phyloP scores from a whole-genome alignment of 1,284 basidiomycete species.

The Laetiporus sulphureus region DNA sequence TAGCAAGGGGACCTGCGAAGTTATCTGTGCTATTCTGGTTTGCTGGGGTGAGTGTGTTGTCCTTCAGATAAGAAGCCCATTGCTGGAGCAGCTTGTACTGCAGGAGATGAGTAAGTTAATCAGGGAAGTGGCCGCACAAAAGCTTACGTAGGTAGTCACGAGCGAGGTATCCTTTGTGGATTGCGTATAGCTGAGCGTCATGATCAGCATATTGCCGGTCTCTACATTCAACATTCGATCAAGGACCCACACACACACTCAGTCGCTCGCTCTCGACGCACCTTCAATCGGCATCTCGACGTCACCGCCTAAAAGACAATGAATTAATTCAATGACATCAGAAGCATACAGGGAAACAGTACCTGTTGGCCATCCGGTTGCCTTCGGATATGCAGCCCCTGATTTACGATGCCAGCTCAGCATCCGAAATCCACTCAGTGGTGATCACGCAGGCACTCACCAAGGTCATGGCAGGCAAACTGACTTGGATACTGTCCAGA shows the following conservation, averaged over 20 bases:
- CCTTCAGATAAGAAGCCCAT: constrained; percentile 67
- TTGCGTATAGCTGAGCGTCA: constrained; percentile 64
- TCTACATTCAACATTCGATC: constrained; percentile 33
- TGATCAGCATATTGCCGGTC: constrained; percentile 71
- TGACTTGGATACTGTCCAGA: constrained; percentile 60
- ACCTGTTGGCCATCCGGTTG: constrained; percentile 54
- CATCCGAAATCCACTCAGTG: no score
- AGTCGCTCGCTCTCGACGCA: no score
- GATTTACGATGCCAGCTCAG: neutral
- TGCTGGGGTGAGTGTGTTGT: constrained; percentile 55
- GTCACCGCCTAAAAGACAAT: constrained; percentile 31
- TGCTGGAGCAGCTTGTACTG: constrained; percentile 56
- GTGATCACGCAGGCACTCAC: constrained; percentile 20
- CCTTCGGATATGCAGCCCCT: constrained; percentile 41
- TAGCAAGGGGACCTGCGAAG: constrained; percentile 62
- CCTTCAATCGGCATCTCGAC: constrained; percentile 60
- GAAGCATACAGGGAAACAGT: neutral
- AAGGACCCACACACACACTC: no score
- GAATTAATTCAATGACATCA: neutral
- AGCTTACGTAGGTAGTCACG: constrained; percentile 43
- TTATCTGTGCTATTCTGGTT: constrained; percentile 66
- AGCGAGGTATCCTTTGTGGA: constrained; percentile 50
- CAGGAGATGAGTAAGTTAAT: neutral
- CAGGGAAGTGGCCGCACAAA: neutral
- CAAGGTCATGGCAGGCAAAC: constrained; percentile 59